These are phyloP conservation scores for Monosporozyma aerobia DNA, from an alignment of 805 yeast genomes.

Conservation along the genomic window DNA sequence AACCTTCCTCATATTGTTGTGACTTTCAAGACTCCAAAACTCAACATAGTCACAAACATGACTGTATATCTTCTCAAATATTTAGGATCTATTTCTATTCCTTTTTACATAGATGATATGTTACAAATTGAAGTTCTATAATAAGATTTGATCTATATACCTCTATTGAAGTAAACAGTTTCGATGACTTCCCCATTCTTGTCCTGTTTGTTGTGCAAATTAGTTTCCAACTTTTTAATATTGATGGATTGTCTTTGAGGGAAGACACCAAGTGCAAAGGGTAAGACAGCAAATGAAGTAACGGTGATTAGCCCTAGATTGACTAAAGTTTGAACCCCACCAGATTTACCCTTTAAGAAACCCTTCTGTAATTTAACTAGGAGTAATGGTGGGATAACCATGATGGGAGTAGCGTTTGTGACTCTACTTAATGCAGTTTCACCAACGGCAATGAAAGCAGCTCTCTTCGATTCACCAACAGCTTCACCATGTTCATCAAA, in stretches of 20 bases:
- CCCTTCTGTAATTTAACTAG: slow-evolving; percentile 70
- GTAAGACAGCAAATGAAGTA: slow-evolving; percentile 81
- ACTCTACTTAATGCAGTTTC: slow-evolving; percentile 95
- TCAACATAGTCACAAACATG: too few relatives aligned
- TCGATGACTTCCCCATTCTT: slow-evolving; percentile 47
- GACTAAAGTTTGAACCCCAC: slow-evolving; percentile 54
- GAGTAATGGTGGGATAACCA: slow-evolving; percentile 90
- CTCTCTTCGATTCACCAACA: slow-evolving; percentile 68
- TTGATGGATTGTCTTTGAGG: slow-evolving; percentile 73
- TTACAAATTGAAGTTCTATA: neutral
- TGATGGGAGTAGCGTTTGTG: slow-evolving; percentile 91
- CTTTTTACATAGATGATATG: neutral
- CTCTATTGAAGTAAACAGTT: slow-evolving; percentile 81
- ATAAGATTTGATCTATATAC: slow-evolving; percentile 37
- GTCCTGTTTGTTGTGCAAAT: slow-evolving; percentile 54
- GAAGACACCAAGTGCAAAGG: slow-evolving; percentile 91
- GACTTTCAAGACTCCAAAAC: too few relatives aligned
- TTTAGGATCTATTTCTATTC: neutral
- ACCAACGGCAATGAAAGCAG: slow-evolving; percentile 89
- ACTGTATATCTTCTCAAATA: neutral
- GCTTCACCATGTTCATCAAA: slow-evolving; percentile 56
- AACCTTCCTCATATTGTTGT: too few relatives aligned
- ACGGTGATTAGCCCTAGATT: slow-evolving; percentile 78
- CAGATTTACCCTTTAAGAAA: slow-evolving; percentile 57
- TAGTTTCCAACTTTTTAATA: slow-evolving; percentile 52